Evolutionary conservation across 2,329 filamentous ascomycete species (phyloP).

Genomic region (Paramyrothecium sp.): DNA sequence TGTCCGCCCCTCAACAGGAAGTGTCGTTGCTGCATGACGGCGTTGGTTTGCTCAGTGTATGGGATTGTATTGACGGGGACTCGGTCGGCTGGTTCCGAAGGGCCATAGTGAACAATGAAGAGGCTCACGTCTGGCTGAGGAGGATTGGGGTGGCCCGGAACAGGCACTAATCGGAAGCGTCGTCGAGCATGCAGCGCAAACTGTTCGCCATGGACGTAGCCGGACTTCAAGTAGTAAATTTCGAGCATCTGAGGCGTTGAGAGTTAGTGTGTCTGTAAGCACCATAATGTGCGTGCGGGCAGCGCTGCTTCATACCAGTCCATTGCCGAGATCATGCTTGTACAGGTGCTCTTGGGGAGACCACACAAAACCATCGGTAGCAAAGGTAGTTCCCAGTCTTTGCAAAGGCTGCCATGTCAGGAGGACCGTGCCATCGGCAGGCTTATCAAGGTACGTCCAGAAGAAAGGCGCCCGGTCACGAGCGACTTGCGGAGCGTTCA

Average conservation of each 20-base stretch:
- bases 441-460: conserved; percentile 88
- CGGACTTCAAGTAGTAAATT: conserved; percentile 78
- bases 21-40: conserved; percentile 58
- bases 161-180: conserved; percentile 80
- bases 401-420: conserved; percentile 85
- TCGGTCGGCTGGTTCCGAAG: conserved; percentile 70
- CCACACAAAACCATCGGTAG: conserved; percentile 93
- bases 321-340: conserved; percentile 67
- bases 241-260: conserved; percentile 68
- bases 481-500: conserved; percentile 77
- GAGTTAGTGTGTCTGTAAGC: neutral
- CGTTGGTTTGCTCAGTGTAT: conserved; percentile 59
- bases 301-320: conserved; percentile 44
- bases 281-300: neutral
- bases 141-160: conserved; percentile 66
- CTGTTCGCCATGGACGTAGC: conserved; percentile 75
- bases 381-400: conserved; percentile 69
- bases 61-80: conserved; percentile 68
- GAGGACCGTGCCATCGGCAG: conserved; percentile 77
- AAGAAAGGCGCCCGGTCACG: conserved; percentile 83
- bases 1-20: conserved; percentile 75
- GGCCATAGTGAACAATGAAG: conserved; percentile 89
- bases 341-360: conserved; percentile 76
- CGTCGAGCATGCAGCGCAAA: conserved; percentile 75
- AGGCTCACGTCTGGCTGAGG: conserved; percentile 76